Conservation (phyloP, 345 rosid genomes). For the Xanthoceras sorbifolium region DNA sequence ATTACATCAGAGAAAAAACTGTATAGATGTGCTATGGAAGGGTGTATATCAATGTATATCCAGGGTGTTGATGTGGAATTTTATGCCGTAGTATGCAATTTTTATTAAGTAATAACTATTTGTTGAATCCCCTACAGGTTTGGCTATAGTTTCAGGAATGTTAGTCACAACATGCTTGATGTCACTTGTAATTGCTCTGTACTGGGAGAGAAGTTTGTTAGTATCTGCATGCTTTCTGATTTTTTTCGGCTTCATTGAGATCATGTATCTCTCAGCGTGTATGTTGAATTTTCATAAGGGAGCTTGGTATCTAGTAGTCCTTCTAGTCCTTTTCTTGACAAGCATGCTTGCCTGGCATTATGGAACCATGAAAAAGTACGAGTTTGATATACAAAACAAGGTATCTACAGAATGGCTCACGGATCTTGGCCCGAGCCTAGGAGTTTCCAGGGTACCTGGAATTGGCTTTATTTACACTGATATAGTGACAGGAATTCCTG, state of each 20-base stretch:
- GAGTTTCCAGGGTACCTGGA: conserved; percentile 64
- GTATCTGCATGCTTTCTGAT: conserved; percentile 46
- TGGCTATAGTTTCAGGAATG: conserved; percentile 56
- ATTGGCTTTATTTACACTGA: conserved; percentile 57
- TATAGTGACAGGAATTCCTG: conserved; percentile 54
- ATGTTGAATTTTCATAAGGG: conserved; percentile 51
- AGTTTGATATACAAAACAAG: conserved; percentile 57
- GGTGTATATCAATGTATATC: too few relatives aligned
- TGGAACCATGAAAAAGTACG: conserved; percentile 58
- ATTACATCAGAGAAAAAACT: background rate
- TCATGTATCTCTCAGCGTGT: conserved; percentile 42
- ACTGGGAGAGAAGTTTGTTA: conserved; percentile 50
- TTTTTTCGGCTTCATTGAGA: conserved; percentile 53
- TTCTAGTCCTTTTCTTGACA: conserved; percentile 38
- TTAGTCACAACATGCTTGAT: conserved; percentile 62
- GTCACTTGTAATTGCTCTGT: conserved; percentile 58
- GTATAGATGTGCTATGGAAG: too few relatives aligned
- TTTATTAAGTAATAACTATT: background rate
- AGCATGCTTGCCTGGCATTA: conserved; percentile 64
- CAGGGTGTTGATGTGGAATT: background rate
- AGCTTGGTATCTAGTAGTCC: conserved; percentile 51
- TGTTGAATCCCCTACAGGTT: conserved; percentile 36
- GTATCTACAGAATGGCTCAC: conserved; percentile 62
- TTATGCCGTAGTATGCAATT: too few relatives aligned
- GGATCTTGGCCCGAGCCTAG: conserved; percentile 45